Evolutionary conservation across 495 filamentous ascomycete genomes (phyloP).

Genomic region (Penicillium arizonense): DNA sequence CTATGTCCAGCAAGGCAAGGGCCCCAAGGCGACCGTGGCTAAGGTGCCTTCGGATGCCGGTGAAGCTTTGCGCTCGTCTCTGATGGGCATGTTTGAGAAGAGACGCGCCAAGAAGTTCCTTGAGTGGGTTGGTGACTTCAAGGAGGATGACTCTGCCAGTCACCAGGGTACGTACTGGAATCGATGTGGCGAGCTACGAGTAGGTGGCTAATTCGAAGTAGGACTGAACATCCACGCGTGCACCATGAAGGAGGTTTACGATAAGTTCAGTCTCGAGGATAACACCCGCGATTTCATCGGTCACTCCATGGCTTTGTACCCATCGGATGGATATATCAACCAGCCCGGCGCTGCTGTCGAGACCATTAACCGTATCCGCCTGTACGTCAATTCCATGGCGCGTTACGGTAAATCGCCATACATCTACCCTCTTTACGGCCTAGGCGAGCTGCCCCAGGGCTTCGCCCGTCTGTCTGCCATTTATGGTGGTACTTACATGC

Average conservation of each 20-base stretch:
- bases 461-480: conserved; percentile 97
- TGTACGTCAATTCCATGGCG: conserved; percentile 98
- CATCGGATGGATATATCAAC: conserved; percentile 81
- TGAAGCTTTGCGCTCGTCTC: conserved; percentile 86
- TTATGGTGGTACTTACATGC: conserved; percentile 98
- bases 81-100: conserved; percentile 99
- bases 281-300: conserved; percentile 94
- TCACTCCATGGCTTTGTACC: conserved; percentile 96
- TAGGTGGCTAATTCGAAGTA: conserved; percentile 38
- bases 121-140: conserved; percentile 93
- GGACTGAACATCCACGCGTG: conserved; percentile 74
- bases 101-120: conserved; percentile 94
- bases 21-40: conserved; percentile 81
- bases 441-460: conserved; percentile 96
- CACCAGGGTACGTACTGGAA: conserved; percentile 68
- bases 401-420: conserved; percentile 98
- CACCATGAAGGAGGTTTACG: conserved; percentile 96
- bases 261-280: conserved; percentile 93
- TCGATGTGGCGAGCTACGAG: not conserved
- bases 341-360: conserved; percentile 73
- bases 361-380: conserved; percentile 84
- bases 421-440: conserved; percentile 97
- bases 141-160: conserved; percentile 75
- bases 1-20: conserved; percentile 87
- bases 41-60: conserved; percentile 94